Evolutionary conservation across 2,329 filamentous ascomycete species (phyloP).

Genomic region (Penicillium sp.): DNA sequence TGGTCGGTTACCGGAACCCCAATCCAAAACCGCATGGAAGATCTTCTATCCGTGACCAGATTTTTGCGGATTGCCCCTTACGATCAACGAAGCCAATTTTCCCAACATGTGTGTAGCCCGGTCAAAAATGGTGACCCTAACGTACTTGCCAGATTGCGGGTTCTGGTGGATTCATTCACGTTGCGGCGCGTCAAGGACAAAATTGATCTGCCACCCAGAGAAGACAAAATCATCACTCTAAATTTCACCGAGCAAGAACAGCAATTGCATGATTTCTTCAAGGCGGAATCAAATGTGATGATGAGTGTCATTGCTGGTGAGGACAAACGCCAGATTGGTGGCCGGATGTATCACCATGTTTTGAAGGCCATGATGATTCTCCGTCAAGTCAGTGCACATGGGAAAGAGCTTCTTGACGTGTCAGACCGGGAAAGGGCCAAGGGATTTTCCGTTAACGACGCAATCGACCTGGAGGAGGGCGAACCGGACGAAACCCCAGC

Average conservation of each 20-base stretch:
- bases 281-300: slow-evolving; percentile 73
- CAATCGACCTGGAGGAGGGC: slow-evolving; percentile 85
- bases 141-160: slow-evolving; percentile 74
- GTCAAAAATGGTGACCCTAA: slow-evolving; percentile 85
- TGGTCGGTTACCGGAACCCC: slow-evolving; percentile 99
- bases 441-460: slow-evolving; percentile 76
- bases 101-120: slow-evolving; percentile 73
- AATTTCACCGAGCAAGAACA: slow-evolving; percentile 74
- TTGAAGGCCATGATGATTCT: slow-evolving; percentile 86
- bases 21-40: slow-evolving; percentile 89
- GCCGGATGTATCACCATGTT: slow-evolving; percentile 90
- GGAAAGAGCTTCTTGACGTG: slow-evolving; percentile 82
- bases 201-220: slow-evolving; percentile 73
- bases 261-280: slow-evolving; percentile 78
- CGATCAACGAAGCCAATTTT: slow-evolving; percentile 71
- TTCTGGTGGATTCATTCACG: slow-evolving; percentile 92
- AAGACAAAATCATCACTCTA: slow-evolving; percentile 70
- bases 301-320: slow-evolving; percentile 70
- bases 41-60: slow-evolving; percentile 79
- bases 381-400: slow-evolving; percentile 87
- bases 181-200: slow-evolving; percentile 87
- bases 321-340: slow-evolving; percentile 66
- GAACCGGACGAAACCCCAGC: slow-evolving; percentile 54
- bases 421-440: slow-evolving; percentile 78
- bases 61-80: slow-evolving; percentile 86